Base-by-base conservation (phyloP, 2,329 filamentous ascomycete species). In the Talaromyces atroroseus region DNA sequence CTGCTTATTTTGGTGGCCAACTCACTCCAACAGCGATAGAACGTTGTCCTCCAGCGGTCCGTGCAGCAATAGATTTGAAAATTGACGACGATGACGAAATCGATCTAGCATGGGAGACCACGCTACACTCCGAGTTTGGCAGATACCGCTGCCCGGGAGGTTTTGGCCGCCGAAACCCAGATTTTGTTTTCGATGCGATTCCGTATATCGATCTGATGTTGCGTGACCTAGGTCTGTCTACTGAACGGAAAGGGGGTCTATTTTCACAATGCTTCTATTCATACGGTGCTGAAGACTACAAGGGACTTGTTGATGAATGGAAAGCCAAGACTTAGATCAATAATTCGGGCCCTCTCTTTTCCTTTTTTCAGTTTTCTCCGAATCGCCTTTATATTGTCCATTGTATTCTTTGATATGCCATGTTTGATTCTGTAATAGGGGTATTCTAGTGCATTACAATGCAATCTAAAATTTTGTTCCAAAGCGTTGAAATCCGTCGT, bases 131-230 rank as follows among this genome's bases (percentile, higher is more conserved):
- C 20, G 82, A 87, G 38, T 92, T 87, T 66, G 85, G 86, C 4
- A 83, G 79, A 61, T 86, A 85, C 80, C 78, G 88, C 24, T 88
- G 88, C 63, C 71, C 68, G 0, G 87, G 87, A 0, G 85, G 83
- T 64, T 40, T 54, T 38, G 87, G 87, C 1, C 76, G 74, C 11
- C 64, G 66, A 1, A 69, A 71, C 11, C 71, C 72, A 0, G 87
- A 89, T 67, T 85, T 91, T 61, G 84, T 89, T 18, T 92, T 92
- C 65, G 89, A 94, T 68, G 81, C 81, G 0, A 68, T 92, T 54
- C 87, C 87, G 3, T 94, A 90, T 65, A 67, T 90, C 18, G 88
- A 92, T 68, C 64, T 86, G 64, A 68, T 92, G 66, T 66, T 89
- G 59, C 71, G 73, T 4, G 88, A 92, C 67, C 64, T 91, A 55